Evolutionary conservation across 768 basidiomycete genomes (phyloP).

Genomic region (Mycena rebaudengoi): DNA sequence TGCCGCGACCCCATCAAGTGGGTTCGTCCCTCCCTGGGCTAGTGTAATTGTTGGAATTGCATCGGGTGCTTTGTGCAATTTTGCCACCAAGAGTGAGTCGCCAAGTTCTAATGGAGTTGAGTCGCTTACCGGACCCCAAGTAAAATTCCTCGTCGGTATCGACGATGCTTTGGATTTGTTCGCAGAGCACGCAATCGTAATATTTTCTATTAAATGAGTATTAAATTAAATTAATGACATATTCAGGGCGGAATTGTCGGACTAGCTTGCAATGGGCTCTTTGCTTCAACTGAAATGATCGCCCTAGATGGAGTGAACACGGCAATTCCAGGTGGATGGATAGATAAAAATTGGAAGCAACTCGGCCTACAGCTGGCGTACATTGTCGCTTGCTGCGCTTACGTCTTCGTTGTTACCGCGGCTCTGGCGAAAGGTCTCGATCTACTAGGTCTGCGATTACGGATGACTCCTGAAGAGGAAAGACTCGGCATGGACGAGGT

Average conservation of each 20-base stretch:
- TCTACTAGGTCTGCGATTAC: conserved; percentile 61
- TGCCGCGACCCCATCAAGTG: conserved; percentile 88
- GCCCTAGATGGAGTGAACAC: conserved; percentile 73
- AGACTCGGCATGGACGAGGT: conserved; percentile 74
- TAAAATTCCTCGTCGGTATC: conserved; percentile 72
- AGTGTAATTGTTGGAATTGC: conserved; percentile 80
- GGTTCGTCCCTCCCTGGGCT: conserved; percentile 81
- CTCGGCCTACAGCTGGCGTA: conserved; percentile 81
- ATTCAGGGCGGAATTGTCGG: conserved; percentile 63
- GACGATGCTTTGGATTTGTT: conserved; percentile 95
- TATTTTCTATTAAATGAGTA: neutral
- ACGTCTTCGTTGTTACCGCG: conserved; percentile 70
- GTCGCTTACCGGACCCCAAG: conserved; percentile 43
- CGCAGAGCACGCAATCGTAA: conserved; percentile 90
- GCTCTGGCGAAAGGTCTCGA: conserved; percentile 66
- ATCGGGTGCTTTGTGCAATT: conserved; percentile 79
- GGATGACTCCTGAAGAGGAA: conserved; percentile 64
- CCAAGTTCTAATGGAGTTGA: neutral
- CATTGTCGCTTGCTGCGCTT: conserved; percentile 62
- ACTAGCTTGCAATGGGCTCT: conserved; percentile 75
- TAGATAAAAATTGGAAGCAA: conserved; percentile 81
- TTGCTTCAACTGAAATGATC: conserved; percentile 72
- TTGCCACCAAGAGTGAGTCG: conserved; percentile 79
- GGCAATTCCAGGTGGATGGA: conserved; percentile 67
- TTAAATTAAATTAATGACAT: neutral